Evolutionary conservation across 495 filamentous ascomycete species (phyloP), one percentile per base, ranked within the genome.

Genomic region (Mycothermus thermophilus): DNA sequence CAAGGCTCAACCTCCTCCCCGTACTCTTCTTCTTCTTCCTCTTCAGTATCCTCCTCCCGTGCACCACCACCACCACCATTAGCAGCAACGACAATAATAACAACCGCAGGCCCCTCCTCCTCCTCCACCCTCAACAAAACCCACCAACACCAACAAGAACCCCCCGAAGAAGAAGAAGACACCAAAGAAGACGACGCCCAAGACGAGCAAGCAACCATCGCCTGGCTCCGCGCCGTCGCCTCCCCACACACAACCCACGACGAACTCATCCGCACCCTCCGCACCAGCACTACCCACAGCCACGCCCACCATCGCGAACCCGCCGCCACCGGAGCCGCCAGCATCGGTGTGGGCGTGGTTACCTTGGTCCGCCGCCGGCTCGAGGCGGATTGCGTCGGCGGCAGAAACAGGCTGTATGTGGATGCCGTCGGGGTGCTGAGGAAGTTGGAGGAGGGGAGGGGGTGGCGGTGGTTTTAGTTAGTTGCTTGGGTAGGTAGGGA

Each of bases 371-470:
- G 52, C 12, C 50, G 50, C 10, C 41, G 48, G 32, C 47, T 68
- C 34, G 62, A 64, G 43, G 44, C 32, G 19, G 63, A 64, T 27
- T 60, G 54, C 10, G 32, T 57, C 11, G 62, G 63, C 11, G 41
- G 47, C 28, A 45, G 50, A 28, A 62, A 40, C 37, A 47, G 54
- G 31, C 42, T 67, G 25, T 62, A 59, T 30, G 53, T 65, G 30
- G 63, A 69, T 30, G 59, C 63, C 4, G 47, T 64, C 12, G 43
- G 54, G 13, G 60, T 65, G 30, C 33, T 69, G 38, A 55, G 48
- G 42, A 62, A 52, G 30, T 43, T 68, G 26, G 63, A 66, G 37
- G 62, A 61, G 32, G 55, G 53, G 0, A 43, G 21, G 1, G 47
- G 32, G n/a, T 37, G 42, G 43, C 57, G 48, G 22, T 57, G 60